Base-by-base conservation (phyloP, 306 rosid genomes). In the Lathyrus aphaca region DNA sequence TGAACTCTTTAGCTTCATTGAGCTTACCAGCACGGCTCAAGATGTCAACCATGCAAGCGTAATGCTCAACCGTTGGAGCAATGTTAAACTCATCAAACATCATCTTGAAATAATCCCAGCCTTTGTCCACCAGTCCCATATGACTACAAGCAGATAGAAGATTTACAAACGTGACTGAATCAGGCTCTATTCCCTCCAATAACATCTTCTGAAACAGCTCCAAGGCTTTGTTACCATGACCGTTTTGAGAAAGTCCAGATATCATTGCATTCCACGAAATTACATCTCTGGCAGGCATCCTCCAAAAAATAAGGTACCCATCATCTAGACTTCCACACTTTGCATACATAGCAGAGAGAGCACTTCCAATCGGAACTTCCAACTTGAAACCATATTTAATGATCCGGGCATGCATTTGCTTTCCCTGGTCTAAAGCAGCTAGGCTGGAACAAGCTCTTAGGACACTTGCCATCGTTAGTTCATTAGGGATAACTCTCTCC, bases 181-280 rank as follows among this genome's bases (percentile, higher is more conserved):
- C 98, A 0, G 93, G 98, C 54, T 83, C 69, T 44, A 84, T 79
- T 6, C 85, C 87, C 68, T 86, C 95, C 40, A 60, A 68, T 16
- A 79, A 69, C 98, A 92, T 89, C 85, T 89, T 74, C 77, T 84
- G 88, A 37, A 92, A 89, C 77, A 89, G 82, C 64, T 83, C 80
- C 70, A 89, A 73, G 56, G 96, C 96, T 59, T 89, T 85, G 6
- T 4, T 51, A 6, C 98, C 98, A 40, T 46, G 75, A 35, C 96
- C 92, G 45, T 89, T 92, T 70, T 89, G 92, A 71, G 96, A 83
- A 77, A 89, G 84, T 58, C 96, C 95, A 15, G 98, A 92, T 82
- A 92, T 88, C 96, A 92, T 92, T 68, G 92, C 96, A 75, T 92
- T 92, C 92, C 89, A 92, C 4, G 98, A 81, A 48, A 89, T 76